Evolutionary conservation across 1,139 yeast genomes (phyloP).

Genomic region (Yamadazyma aaseri): DNA sequence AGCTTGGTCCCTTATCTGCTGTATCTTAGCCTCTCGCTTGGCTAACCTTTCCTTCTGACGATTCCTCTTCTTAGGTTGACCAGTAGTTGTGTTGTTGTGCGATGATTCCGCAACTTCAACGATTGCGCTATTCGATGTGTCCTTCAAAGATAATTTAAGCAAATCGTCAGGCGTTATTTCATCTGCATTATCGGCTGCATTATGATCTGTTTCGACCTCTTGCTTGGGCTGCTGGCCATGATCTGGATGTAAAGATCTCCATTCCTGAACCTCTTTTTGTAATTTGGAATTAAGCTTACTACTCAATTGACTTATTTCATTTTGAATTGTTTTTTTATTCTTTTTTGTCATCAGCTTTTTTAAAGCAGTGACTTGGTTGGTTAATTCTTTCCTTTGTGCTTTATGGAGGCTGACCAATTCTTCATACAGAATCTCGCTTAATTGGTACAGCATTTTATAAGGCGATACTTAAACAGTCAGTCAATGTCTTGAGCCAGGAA

Average conservation of each 20-base stretch:
- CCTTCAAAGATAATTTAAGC: conserved; percentile 21
- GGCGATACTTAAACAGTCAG: too few species aligned
- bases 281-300: conserved; percentile 54
- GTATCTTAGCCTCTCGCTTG: conserved; percentile 68
- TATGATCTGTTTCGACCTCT: background rate
- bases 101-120: background rate
- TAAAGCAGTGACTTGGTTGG: conserved; percentile 66
- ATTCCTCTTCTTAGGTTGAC: conserved; percentile 53
- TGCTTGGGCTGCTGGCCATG: conserved; percentile 3
- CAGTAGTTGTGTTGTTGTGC: too few species aligned
- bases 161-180: conserved; percentile 65
- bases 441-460: background rate
- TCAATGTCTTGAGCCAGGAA: too few species aligned
- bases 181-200: conserved; percentile 17
- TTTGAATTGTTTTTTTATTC: conserved; percentile 57
- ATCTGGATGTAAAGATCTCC: conserved; percentile 8
- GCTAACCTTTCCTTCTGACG: conserved; percentile 84
- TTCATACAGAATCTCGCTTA: conserved; percentile 28
- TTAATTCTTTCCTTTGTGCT: conserved; percentile 65
- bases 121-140: conserved; percentile 11
- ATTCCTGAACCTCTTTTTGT: conserved; percentile 40
- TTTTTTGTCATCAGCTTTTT: conserved; percentile 84
- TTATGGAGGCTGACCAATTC: conserved; percentile 62
- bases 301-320: conserved; percentile 61
- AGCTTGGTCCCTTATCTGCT: conserved; percentile 66